These are phyloP conservation scores for Liquidambar formosana DNA, from an alignment of 164 flowering plant genomes.

Conservation along the genomic window DNA sequence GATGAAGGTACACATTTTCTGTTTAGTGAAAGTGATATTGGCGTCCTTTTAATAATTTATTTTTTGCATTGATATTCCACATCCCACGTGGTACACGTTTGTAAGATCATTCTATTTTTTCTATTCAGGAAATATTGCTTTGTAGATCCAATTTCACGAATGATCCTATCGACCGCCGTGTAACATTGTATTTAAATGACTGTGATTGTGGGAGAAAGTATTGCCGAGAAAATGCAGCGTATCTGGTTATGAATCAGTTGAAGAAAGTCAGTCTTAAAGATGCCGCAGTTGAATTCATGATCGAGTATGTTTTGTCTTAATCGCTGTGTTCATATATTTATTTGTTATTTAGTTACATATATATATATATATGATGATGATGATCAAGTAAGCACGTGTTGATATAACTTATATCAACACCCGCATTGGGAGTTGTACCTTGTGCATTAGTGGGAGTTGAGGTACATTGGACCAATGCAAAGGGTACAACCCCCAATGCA, in stretches of 20 bases:
- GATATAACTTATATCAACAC: too few relatives aligned
- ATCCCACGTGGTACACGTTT: not conserved
- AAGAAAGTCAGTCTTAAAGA: conserved; percentile 64
- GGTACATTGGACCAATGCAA: too few relatives aligned
- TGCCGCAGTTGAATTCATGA: conserved; percentile 51
- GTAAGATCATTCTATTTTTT: not conserved
- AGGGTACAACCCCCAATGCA: too few relatives aligned
- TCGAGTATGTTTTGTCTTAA: conserved; percentile 59
- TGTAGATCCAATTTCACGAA: conserved; percentile 65
- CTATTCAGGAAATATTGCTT: conserved; percentile 78
- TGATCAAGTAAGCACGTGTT: too few relatives aligned
- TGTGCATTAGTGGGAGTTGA: too few relatives aligned
- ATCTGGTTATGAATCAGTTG: conserved; percentile 56
- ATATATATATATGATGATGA: not conserved
- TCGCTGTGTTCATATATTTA: not conserved
- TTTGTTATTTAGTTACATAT: not conserved
- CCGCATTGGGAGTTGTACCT: too few relatives aligned
- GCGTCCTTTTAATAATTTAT: not conserved
- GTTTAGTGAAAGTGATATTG: not conserved
- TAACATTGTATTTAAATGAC: conserved; percentile 65
- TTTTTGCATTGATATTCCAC: not conserved
- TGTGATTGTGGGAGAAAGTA: conserved; percentile 69
- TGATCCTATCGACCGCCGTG: conserved; percentile 65
- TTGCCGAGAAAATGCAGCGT: conserved; percentile 82
- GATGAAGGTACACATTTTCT: conserved; percentile 70